A percentile compares a stretch with the other conserved stretches of the same genome.
Evolutionary conservation across 2,329 filamentous ascomycete genomes (phyloP).

Genomic region (Neofusicoccum parvum): DNA sequence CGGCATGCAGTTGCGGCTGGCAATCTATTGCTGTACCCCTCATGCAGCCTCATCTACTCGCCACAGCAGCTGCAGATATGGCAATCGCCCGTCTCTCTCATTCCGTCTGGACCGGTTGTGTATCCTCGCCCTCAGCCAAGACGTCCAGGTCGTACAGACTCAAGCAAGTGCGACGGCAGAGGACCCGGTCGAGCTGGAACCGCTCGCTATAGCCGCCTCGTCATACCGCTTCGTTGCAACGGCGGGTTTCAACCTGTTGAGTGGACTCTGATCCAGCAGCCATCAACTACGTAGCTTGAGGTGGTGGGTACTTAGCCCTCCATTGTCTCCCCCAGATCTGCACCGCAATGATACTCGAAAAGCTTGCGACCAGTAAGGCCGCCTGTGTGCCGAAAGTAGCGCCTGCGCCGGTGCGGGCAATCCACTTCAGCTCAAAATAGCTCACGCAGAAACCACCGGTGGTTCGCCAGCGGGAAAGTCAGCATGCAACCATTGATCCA

Average conservation of each 20-base stretch:
- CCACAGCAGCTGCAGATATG: background rate
- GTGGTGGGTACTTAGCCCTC: slow-evolving; percentile 5
- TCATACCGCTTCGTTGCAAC: background rate
- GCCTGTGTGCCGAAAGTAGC: slow-evolving; percentile 39
- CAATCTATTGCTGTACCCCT: background rate
- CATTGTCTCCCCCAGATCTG: background rate
- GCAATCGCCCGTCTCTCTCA: background rate
- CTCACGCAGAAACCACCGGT: slow-evolving; percentile 37
- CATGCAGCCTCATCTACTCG: slow-evolving; percentile 15
- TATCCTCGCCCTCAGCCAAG: background rate
- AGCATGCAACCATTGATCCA: background rate
- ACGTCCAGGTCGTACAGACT: background rate
- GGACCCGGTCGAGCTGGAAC: background rate
- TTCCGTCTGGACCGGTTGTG: background rate
- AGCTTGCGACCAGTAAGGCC: slow-evolving; percentile 32
- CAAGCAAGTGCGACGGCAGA: background rate
- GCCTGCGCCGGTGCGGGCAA: slow-evolving; percentile 31
- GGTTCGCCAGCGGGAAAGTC: slow-evolving; percentile 27
- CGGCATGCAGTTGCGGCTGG: background rate
- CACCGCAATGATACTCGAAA: slow-evolving; percentile 6
- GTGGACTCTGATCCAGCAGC: background rate
- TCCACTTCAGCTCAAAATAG: slow-evolving; percentile 40
- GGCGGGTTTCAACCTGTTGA: background rate
- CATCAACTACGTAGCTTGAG: background rate
- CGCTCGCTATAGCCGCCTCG: background rate